Base-by-base conservation (phyloP, 371 early-diverging fungal species). In the Umbelopsis sp. region DNA sequence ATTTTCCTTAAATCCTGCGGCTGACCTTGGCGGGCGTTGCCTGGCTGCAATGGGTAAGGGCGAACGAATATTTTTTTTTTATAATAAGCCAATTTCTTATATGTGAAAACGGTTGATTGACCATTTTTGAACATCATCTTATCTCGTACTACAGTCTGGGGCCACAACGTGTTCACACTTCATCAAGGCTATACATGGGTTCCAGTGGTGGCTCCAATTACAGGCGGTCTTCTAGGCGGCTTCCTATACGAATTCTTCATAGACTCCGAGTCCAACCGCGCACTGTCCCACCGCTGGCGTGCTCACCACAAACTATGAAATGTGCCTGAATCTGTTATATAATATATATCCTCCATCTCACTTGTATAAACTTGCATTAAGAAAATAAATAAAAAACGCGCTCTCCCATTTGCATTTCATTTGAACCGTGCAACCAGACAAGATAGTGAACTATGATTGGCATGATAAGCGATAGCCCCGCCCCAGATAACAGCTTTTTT, bases 1-100 rank as follows among this genome's bases (percentile, higher is more conserved):
- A 9, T 92, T 89, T 62, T 92, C 91, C 20, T 77, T 96, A 63
- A 96, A 96, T 76, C 95, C 94, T 51, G 96, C 96, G 18, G 89
- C 95, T 72, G 96, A 96, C 81, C 75, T 96, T 72, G 96, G 94
- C 18, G 95, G 96, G 12, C 90, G 96, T 57, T 70, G 93, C 22
- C 92, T 95, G 74, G 90, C 93, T 45, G 79, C 87, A 35, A 24
- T 57, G 18, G 57, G 57, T 57, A 57, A 57, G 35, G 8, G 29
- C 24, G 25, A 29, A 29, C n/a, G n/a, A n/a, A 9, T 50, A 16
- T 20, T 51, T 20, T 51, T 51, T 22, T 51, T 51, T 51, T 51
- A 51, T 51, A 51, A 51, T 51, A 51, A 14, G 52, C 29, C 25
- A 51, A 25, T 51, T 51, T 51, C 22, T 51, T 51, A 51, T 51